These are phyloP conservation scores for Dactylellina parvicollis DNA, from an alignment of 2,329 filamentous ascomycete species.

Conservation along the genomic window DNA sequence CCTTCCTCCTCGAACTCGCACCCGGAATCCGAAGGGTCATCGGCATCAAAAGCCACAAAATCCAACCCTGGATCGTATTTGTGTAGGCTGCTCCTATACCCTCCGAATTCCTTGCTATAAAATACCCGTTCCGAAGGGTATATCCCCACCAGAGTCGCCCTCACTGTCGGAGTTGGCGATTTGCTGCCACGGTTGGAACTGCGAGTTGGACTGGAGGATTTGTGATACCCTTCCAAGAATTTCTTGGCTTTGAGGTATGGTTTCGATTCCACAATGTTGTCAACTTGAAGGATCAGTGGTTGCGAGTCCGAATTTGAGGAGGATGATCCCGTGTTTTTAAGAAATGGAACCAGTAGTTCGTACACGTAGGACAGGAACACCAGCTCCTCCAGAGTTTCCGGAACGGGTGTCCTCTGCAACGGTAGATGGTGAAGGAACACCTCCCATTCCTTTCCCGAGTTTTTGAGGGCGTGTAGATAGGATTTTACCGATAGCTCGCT, in stretches of 20 bases:
- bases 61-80: slow-evolving; percentile 35
- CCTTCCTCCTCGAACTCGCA: not conserved
- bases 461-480: slow-evolving; percentile 6
- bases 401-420: not conserved
- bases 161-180: not conserved
- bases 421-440: slow-evolving; percentile 11
- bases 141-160: slow-evolving; percentile 32
- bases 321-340: not conserved
- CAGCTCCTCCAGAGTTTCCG: slow-evolving; percentile 32
- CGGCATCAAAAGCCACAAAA: no score
- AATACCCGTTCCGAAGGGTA: slow-evolving; percentile 49
- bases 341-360: slow-evolving; percentile 30
- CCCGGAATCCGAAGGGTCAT: no score
- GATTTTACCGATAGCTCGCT: not conserved
- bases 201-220: not conserved
- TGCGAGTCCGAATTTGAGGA: not conserved
- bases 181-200: not conserved
- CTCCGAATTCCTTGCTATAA: slow-evolving; percentile 33
- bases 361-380: slow-evolving; percentile 40
- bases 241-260: slow-evolving; percentile 46
- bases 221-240: slow-evolving; percentile 34
- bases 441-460: slow-evolving; percentile 10
- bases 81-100: slow-evolving; percentile 27
- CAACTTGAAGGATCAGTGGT: slow-evolving; percentile 41
- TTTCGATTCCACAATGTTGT: slow-evolving; percentile 51